These are phyloP conservation scores for Lignosus rhinocerotis DNA, from an alignment of 1,284 basidiomycete species.

Conservation along the genomic window DNA sequence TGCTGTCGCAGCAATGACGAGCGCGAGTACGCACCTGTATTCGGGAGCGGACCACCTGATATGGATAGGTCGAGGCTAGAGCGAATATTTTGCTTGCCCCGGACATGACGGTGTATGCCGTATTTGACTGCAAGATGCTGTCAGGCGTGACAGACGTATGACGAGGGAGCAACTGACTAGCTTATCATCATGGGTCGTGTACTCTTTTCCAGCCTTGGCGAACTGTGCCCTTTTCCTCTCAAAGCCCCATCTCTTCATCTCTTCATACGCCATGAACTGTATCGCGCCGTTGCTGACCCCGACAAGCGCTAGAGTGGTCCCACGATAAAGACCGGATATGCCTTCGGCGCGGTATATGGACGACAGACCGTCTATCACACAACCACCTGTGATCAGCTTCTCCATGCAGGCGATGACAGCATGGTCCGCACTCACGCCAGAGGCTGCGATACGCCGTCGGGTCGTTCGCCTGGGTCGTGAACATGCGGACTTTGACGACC, in stretches of 20 bases:
- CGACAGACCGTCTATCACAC: conserved; percentile 68
- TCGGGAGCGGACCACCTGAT: conserved; percentile 94
- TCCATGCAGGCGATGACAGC: background rate
- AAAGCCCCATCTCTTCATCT: conserved; percentile 90
- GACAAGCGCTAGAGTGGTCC: conserved; percentile 86
- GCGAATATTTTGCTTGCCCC: conserved; percentile 89
- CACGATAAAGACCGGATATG: conserved; percentile 80
- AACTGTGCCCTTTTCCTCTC: conserved; percentile 70
- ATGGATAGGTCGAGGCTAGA: conserved; percentile 89
- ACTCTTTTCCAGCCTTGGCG: conserved; percentile 57
- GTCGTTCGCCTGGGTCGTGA: conserved; percentile 73
- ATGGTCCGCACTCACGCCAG: conserved; percentile 52
- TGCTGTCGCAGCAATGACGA: background rate
- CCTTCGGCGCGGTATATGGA: conserved; percentile 79
- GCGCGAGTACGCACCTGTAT: conserved; percentile 69
- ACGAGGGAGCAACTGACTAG: conserved; percentile 53
- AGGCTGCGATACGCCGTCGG: conserved; percentile 77
- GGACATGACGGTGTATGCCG: conserved; percentile 91
- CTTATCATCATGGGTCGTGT: conserved; percentile 79
- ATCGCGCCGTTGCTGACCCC: conserved; percentile 96
- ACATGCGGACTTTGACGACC: conserved; percentile 98
- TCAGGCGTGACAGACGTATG: background rate
- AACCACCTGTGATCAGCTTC: background rate
- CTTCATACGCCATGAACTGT: conserved; percentile 96
- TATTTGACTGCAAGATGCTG: conserved; percentile 68